Base-by-base conservation (phyloP, 306 rosid genomes). In the Lagenaria siceraria region DNA sequence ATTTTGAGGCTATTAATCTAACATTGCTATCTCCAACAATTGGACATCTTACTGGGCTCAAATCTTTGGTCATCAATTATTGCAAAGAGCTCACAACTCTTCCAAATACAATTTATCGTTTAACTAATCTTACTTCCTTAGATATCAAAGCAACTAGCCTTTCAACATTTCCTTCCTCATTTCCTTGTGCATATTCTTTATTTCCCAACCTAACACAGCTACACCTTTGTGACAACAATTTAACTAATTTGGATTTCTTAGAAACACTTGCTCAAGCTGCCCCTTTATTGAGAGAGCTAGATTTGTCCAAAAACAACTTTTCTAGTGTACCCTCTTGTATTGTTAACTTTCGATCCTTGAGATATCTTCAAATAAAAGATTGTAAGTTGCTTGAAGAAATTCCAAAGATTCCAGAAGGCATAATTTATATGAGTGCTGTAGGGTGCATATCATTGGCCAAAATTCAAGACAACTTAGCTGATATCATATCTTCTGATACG, bases 71-170 rank as follows among this genome's bases (percentile, higher is more conserved):
- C n/a, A n/a, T n/a, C n/a, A n/a, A n/a, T n/a, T n/a, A n/a, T n/a
- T n/a, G n/a, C n/a, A n/a, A n/a, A n/a, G n/a, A n/a, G n/a, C n/a
- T n/a, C n/a, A n/a, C n/a, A n/a, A n/a, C n/a, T n/a, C n/a, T n/a
- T 59, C 35, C 63, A 58, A 58, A 1, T 58, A 58, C 35, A 59
- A 24, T 8, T 59, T 59, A 22, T 59, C 5, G 64, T 59, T 38
- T 22, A n/a, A 21, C 4, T 1, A 55, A n/a, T 58, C 63, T 58
- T 58, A 8, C 9, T 18, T 5, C 9, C 19, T 19, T 53, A 19
- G 1, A 0, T 6, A 10, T 18, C 8, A 5, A 0, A 0, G n/a
- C n/a, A 0, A 2, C 3, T 53, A 0, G 3, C 7, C 10, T 53
- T 19, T 5, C 22, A 17, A 53, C 21, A 19, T 54, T n/a, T n/a